phyloP scores from a whole-genome alignment of 1,284 basidiomycete species.

The Rhodofomes roseus region DNA sequence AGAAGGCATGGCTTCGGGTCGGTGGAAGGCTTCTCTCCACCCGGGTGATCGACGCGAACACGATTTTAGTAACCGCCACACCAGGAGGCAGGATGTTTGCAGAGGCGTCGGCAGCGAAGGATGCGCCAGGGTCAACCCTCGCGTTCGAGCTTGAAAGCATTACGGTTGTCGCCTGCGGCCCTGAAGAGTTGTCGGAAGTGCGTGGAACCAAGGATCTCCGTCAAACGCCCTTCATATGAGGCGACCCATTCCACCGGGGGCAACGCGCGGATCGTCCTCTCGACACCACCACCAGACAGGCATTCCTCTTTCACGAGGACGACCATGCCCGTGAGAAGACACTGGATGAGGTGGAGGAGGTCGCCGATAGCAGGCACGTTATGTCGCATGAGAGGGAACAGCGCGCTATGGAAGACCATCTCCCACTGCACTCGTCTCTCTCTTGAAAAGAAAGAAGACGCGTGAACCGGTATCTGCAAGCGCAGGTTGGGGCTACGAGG shows the following conservation, averaged over 20 bases:
- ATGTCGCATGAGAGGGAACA: constrained; percentile 75
- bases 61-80: constrained; percentile 10
- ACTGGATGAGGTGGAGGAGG: constrained; percentile 73
- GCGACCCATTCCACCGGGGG: constrained; percentile 72
- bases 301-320: constrained; percentile 73
- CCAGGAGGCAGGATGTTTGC: constrained; percentile 13
- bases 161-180: constrained; percentile 65
- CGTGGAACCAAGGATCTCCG: constrained; percentile 65
- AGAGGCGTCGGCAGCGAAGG: not conserved
- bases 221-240: constrained; percentile 58
- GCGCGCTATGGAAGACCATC: constrained; percentile 82
- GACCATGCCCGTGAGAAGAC: constrained; percentile 76
- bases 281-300: constrained; percentile 53
- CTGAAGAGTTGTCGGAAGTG: constrained; percentile 69
- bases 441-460: constrained; percentile 78
- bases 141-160: constrained; percentile 67
- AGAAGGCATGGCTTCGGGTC: constrained; percentile 12
- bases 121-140: constrained; percentile 15
- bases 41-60: constrained; percentile 11
- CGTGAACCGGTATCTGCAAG: constrained; percentile 69
- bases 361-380: constrained; percentile 74
- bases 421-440: constrained; percentile 81
- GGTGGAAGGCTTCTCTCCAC: constrained; percentile 13
- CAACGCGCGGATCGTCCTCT: constrained; percentile 73
- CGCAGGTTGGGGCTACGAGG: constrained; percentile 71